These are phyloP conservation scores for Pestalotiopsis sp. DNA, from an alignment of 2,329 filamentous ascomycete genomes.

Conservation along the genomic window DNA sequence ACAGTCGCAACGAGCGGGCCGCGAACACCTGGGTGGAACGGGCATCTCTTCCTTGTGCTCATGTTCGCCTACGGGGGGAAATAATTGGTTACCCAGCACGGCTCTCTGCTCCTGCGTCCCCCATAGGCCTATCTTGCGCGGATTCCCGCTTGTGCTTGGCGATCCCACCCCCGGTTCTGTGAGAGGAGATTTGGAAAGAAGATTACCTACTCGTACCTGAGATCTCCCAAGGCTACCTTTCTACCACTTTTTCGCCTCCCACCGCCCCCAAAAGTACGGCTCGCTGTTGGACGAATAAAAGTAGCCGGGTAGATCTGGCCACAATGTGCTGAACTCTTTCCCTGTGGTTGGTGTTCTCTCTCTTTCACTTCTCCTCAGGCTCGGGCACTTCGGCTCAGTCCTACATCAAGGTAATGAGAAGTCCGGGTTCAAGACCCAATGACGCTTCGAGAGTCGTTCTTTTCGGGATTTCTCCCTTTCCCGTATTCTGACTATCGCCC, in stretches of 20 bases:
- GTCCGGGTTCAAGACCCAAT: not conserved
- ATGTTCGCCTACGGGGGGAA: not conserved
- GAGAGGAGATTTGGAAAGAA: not conserved
- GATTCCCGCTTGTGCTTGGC: not conserved
- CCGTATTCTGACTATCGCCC: not conserved
- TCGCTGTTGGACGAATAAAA: not conserved
- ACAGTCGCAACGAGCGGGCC: not conserved
- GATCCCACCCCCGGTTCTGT: not conserved
- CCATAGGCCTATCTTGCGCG: not conserved
- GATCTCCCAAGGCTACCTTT: not conserved
- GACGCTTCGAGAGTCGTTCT: not conserved
- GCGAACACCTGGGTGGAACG: not conserved
- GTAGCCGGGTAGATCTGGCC: not conserved
- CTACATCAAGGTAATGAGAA: not conserved
- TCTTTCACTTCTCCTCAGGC: not conserved
- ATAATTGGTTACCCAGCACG: slow-evolving; percentile 7
- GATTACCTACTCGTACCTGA: not conserved
- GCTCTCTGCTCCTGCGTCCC: not conserved
- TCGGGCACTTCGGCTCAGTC: not conserved
- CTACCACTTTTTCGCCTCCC: not conserved
- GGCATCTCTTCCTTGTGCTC: not conserved
- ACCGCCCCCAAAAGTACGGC: not conserved
- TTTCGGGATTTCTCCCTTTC: not conserved
- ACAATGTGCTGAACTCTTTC: not conserved
- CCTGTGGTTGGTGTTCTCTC: not conserved